A percentile compares a stretch with the other conserved stretches of the same genome.
These are phyloP conservation scores for Tolypocladium guangdongense DNA, from an alignment of 2,329 filamentous ascomycete species.

Conservation along the genomic window DNA sequence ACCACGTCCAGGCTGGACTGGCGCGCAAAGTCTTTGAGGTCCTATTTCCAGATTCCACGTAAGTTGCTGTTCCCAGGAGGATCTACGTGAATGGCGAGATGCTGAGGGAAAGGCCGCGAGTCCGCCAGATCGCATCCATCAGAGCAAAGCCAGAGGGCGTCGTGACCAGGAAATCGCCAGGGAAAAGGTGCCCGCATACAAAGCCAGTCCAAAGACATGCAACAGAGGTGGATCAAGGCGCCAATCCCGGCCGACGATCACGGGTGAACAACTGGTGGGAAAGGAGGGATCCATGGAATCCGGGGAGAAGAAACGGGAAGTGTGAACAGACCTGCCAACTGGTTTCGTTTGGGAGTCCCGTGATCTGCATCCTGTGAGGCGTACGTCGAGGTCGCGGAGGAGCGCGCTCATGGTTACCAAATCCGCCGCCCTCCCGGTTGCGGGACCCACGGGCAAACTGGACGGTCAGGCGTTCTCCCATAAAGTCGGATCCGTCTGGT, in stretches of 20 bases:
- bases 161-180: constrained; percentile 2
- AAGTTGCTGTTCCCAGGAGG: constrained; percentile 59
- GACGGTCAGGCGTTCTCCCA: constrained; percentile 93
- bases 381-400: constrained; percentile 79
- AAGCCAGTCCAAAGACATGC: constrained; percentile 12
- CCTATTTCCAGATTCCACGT: constrained; percentile 78
- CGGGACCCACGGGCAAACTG: constrained; percentile 90
- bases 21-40: constrained; percentile 98
- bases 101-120: constrained; percentile 19
- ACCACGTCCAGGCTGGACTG: constrained; percentile 95
- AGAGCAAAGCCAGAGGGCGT: constrained; percentile 8
- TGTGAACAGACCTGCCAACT: constrained; percentile 98
- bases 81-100: constrained; percentile 11
- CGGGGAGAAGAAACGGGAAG: constrained; percentile 47
- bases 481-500: constrained; percentile 91
- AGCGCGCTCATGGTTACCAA: constrained; percentile 43
- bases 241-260: constrained; percentile 9
- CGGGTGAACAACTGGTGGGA: constrained; percentile 16
- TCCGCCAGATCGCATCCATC: constrained; percentile 25
- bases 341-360: constrained; percentile 93
- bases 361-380: constrained; percentile 92
- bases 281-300: constrained; percentile 26
- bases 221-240: constrained; percentile 6
- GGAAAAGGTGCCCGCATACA: constrained; percentile 11
- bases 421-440: constrained; percentile 35